Conservation (phyloP, 2,329 filamentous ascomycete species). For the Fusarium sp. region DNA sequence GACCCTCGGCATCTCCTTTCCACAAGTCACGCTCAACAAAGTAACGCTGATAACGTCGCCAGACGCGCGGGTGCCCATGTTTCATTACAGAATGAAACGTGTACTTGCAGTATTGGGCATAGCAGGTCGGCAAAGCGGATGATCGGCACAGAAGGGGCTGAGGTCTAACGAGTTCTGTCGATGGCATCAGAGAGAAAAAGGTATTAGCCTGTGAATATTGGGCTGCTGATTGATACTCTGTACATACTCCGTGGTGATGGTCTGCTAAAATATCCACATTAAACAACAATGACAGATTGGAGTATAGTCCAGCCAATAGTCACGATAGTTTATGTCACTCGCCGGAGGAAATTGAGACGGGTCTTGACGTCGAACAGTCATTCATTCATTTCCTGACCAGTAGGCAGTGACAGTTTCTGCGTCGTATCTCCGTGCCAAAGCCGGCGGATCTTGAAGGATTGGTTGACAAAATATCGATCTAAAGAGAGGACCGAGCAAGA, state of each 20-base stretch:
- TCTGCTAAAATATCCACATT: slow-evolving; percentile 7
- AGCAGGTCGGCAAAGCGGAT: slow-evolving; percentile 32
- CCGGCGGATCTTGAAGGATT: slow-evolving; percentile 21
- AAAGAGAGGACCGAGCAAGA: neutral
- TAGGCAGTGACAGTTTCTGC: slow-evolving; percentile 10
- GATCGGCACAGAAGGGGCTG: slow-evolving; percentile 28
- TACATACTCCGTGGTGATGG: too few relatives aligned
- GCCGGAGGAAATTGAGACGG: neutral
- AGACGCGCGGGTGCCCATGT: neutral
- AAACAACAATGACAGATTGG: neutral
- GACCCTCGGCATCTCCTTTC: neutral
- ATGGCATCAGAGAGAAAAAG: neutral
- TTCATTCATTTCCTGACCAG: too few relatives aligned
- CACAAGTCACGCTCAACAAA: neutral
- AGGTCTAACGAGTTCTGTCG: slow-evolving; percentile 2
- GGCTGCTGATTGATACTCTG: neutral
- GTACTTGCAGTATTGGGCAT: slow-evolving; percentile 19
- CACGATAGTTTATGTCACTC: slow-evolving; percentile 19
- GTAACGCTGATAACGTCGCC: neutral
- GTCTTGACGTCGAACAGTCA: neutral
- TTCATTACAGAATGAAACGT: slow-evolving; percentile 27
- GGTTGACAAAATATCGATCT: neutral
- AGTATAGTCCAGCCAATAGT: slow-evolving; percentile 9
- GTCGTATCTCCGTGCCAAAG: slow-evolving; percentile 36
- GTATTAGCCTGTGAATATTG: neutral